Conservation (phyloP, 2,329 filamentous ascomycete genomes). For the Xylaria hypoxylon region DNA sequence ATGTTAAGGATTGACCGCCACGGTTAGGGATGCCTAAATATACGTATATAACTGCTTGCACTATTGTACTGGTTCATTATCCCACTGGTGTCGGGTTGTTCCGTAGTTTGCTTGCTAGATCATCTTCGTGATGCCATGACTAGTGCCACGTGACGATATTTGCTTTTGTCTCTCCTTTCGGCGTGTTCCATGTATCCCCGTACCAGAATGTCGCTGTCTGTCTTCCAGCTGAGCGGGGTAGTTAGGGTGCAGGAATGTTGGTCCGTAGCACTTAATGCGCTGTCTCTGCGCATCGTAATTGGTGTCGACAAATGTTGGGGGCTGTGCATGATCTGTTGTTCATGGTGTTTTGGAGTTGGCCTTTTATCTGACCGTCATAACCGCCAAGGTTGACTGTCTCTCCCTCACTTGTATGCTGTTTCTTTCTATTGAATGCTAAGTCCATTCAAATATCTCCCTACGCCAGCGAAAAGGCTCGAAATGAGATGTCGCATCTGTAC, state of each 20-base stretch:
- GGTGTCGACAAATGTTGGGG: slow-evolving; percentile 19
- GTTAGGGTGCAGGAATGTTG: not conserved
- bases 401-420: not conserved
- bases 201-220: not conserved
- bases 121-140: no score
- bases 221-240: not conserved
- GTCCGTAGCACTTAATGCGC: not conserved
- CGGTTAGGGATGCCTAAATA: no score
- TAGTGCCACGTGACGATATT: not conserved
- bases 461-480: not conserved
- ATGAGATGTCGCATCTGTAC: not conserved
- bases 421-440: not conserved
- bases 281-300: slow-evolving; percentile 2
- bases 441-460: not conserved
- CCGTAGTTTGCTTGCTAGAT: not conserved
- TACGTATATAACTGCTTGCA: no score
- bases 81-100: not conserved
- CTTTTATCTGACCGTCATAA: slow-evolving; percentile 21
- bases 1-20: no score
- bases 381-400: slow-evolving; percentile 16
- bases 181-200: not conserved
- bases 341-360: slow-evolving; percentile 10
- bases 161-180: not conserved
- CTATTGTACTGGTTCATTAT: not conserved
- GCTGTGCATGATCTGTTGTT: slow-evolving; percentile 11